Percentiles rank a stretch among this genome's conserved stretches.
Evolutionary conservation across 2,329 filamentous ascomycete species (phyloP).

Genomic region (Colletotrichum camelliae): DNA sequence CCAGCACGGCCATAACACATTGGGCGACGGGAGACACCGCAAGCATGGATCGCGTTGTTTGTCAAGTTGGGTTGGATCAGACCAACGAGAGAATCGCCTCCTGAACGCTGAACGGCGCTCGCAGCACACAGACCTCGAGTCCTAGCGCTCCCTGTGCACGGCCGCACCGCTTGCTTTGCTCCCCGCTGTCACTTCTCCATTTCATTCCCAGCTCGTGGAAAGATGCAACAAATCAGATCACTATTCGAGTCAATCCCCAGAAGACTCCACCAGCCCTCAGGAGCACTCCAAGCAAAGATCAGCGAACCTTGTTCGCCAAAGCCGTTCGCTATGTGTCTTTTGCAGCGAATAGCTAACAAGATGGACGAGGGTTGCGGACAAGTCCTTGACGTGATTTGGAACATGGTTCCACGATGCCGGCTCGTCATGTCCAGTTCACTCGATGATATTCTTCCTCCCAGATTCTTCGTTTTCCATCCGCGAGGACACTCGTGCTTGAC

Average conservation of each 20-base stretch:
- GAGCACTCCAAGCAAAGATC: background rate
- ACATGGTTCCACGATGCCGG: background rate
- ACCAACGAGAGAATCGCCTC: background rate
- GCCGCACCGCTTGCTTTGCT: background rate
- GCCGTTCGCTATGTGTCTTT: background rate
- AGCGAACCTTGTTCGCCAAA: background rate
- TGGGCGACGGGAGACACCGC: background rate
- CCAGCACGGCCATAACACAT: background rate
- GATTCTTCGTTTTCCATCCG: background rate
- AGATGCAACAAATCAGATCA: background rate
- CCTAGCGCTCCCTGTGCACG: background rate
- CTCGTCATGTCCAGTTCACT: background rate
- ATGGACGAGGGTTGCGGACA: background rate
- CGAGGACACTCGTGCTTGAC: background rate
- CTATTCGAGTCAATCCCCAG: constrained; percentile 15
- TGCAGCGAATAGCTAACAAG: background rate
- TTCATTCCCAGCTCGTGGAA: background rate
- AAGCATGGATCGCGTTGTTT: background rate
- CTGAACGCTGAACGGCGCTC: background rate
- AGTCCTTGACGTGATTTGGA: background rate
- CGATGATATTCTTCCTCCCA: background rate
- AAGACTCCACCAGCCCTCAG: background rate
- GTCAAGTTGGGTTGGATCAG: background rate
- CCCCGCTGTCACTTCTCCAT: background rate
- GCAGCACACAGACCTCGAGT: background rate